A percentile compares a stretch with the other conserved stretches of the same genome.
These are phyloP conservation scores for Rhizophagus sp. DNA, from an alignment of 192 early-diverging fungal genomes.

Conservation along the genomic window DNA sequence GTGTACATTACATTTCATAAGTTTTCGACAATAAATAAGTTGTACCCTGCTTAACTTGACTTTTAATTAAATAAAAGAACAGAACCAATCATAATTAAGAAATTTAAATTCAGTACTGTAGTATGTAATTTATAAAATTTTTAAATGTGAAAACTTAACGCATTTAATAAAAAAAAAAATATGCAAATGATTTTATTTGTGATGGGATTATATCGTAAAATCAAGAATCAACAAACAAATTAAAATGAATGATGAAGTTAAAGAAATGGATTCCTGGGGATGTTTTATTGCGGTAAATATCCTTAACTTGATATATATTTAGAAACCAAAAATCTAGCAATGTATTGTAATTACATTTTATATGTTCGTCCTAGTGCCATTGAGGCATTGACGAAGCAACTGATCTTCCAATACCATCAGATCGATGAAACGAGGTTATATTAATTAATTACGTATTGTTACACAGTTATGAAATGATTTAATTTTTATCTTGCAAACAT, in stretches of 20 bases:
- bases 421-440: slow-evolving; percentile 28
- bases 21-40: no score
- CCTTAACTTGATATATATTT: not conserved
- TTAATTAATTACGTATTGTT: slow-evolving; percentile 28
- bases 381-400: slow-evolving; percentile 28
- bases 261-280: slow-evolving; percentile 31
- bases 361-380: slow-evolving; percentile 31
- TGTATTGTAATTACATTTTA: not conserved
- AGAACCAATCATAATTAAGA: no score
- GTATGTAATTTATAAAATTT: no score
- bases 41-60: no score
- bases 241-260: slow-evolving; percentile 22
- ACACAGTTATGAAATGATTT: slow-evolving; percentile 16
- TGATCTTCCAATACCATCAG: slow-evolving; percentile 26
- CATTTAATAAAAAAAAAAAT: no score
- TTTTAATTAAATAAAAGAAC: no score
- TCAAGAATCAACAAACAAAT: slow-evolving; percentile 17
- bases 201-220: slow-evolving; percentile 30
- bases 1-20: no score
- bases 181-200: not conserved
- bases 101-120: no score
- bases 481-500: not conserved
- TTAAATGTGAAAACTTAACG: no score
- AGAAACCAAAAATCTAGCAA: no score
- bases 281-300: slow-evolving; percentile 22